These are phyloP conservation scores for Tuber aestivum DNA, from an alignment of 495 filamentous ascomycete species.

Conservation along the genomic window DNA sequence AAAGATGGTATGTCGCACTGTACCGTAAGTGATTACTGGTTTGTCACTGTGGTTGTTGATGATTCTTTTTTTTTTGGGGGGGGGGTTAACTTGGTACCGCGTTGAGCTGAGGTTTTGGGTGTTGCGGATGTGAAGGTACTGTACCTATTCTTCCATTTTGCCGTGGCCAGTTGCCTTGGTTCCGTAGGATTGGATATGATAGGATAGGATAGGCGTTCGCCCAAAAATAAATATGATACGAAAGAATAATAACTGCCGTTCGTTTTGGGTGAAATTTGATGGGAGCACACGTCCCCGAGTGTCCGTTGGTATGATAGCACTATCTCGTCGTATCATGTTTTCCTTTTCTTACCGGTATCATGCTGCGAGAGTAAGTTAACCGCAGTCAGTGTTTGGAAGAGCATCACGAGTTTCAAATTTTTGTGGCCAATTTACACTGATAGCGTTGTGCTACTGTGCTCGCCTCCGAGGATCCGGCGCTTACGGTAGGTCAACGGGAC, in stretches of 20 bases:
- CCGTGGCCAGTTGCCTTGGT: neutral
- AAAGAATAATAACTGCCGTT: constrained; percentile 1
- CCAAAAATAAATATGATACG: too few species aligned
- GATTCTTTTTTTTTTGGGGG: neutral
- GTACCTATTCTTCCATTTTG: neutral
- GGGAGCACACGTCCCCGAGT: neutral
- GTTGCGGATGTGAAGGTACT: neutral
- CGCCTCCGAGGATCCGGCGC: neutral
- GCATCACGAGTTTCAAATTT: neutral
- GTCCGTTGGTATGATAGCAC: neutral
- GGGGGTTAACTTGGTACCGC: neutral
- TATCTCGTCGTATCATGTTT: neutral
- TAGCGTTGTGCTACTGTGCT: neutral
- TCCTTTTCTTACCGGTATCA: neutral
- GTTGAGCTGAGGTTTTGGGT: neutral
- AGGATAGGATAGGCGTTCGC: too few species aligned
- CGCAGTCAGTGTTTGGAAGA: neutral
- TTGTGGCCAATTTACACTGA: neutral
- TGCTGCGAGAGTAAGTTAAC: neutral
- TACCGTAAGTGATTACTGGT: neutral
- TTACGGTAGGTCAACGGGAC: neutral
- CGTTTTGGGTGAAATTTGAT: neutral
- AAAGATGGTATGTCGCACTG: neutral
- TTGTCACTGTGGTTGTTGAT: neutral
- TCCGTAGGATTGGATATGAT: too few species aligned